phyloP scores from a whole-genome alignment of 2,329 filamentous ascomycete genomes.

The Achaetomium macrosporum region DNA sequence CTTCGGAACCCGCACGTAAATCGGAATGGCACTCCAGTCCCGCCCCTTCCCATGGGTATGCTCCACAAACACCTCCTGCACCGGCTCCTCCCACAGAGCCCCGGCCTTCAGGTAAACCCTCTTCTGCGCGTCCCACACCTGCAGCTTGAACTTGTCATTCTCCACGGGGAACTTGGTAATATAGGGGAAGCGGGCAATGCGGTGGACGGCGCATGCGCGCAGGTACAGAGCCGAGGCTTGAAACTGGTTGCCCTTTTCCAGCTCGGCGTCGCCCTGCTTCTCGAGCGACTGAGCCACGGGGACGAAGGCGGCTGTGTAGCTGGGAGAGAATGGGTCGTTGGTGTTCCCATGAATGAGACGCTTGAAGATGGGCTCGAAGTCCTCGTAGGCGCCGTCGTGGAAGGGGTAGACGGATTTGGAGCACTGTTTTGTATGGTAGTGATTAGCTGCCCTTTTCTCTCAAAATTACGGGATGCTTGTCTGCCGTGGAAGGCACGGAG shows the following conservation, averaged over 20 bases:
- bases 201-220: constrained; percentile 66
- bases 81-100: constrained; percentile 48
- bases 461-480: too few species aligned
- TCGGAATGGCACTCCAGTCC: constrained; percentile 54
- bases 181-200: constrained; percentile 66
- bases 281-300: constrained; percentile 54
- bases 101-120: constrained; percentile 54
- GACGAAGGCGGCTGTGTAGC: constrained; percentile 60
- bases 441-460: too few species aligned
- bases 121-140: constrained; percentile 63
- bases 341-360: constrained; percentile 54
- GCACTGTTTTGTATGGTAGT: constrained; percentile 35
- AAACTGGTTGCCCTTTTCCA: constrained; percentile 39
- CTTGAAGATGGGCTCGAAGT: constrained; percentile 66
- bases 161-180: constrained; percentile 36
- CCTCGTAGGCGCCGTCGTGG: constrained; percentile 62
- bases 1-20: constrained; percentile 58
- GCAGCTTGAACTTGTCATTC: constrained; percentile 45
- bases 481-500: too few species aligned
- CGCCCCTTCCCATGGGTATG: constrained; percentile 44
- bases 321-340: constrained; percentile 59
- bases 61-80: constrained; percentile 57
- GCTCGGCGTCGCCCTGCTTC: constrained; percentile 44
- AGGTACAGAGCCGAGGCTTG: constrained; percentile 59
- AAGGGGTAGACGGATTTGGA: constrained; percentile 64